These are phyloP conservation scores for Beta vulgaris DNA, from an alignment of 148 eudicot species.

Conservation along the genomic window DNA sequence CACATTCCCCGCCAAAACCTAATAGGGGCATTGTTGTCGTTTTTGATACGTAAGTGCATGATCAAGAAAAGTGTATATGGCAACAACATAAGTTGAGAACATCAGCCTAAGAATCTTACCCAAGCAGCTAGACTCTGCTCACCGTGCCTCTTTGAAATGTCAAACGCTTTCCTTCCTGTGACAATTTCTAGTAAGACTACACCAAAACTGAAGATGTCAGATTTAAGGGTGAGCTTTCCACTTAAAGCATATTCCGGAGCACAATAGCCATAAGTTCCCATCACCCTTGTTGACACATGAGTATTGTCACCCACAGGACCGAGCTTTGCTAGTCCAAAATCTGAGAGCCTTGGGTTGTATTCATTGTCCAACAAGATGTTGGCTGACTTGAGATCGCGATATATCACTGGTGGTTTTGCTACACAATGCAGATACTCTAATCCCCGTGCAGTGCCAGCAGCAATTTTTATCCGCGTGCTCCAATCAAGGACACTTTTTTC, in stretches of 20 bases:
- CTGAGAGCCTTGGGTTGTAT: conserved; percentile 73
- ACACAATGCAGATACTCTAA: conserved; percentile 69
- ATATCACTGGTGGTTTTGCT: conserved; percentile 92
- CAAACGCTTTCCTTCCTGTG: conserved; percentile 69
- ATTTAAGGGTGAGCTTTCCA: conserved; percentile 68
- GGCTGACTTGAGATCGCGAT: conserved; percentile 84
- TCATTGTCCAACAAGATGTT: conserved; percentile 73
- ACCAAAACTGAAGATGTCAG: conserved; percentile 88
- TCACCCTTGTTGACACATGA: conserved; percentile 84
- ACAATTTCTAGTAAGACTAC: conserved; percentile 79
- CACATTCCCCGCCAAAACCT: too few species aligned
- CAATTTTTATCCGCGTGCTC: conserved; percentile 77
- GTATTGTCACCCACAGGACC: conserved; percentile 82
- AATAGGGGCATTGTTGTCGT: too few species aligned
- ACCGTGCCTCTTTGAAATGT: conserved; percentile 35
- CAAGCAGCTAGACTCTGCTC: conserved; percentile 67
- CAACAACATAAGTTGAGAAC: not conserved
- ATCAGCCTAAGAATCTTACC: conserved; percentile 44
- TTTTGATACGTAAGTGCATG: too few species aligned
- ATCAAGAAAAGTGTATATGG: too few species aligned
- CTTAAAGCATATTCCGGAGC: conserved; percentile 92
- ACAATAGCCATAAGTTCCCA: conserved; percentile 94
- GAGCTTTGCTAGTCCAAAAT: conserved; percentile 89
- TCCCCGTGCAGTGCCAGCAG: conserved; percentile 82
- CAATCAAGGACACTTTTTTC: conserved; percentile 48